Percentiles rank a stretch among this genome's conserved stretches.
These are phyloP conservation scores for Monosporascus sp. DNA, from an alignment of 2,329 filamentous ascomycete species.

Conservation along the genomic window DNA sequence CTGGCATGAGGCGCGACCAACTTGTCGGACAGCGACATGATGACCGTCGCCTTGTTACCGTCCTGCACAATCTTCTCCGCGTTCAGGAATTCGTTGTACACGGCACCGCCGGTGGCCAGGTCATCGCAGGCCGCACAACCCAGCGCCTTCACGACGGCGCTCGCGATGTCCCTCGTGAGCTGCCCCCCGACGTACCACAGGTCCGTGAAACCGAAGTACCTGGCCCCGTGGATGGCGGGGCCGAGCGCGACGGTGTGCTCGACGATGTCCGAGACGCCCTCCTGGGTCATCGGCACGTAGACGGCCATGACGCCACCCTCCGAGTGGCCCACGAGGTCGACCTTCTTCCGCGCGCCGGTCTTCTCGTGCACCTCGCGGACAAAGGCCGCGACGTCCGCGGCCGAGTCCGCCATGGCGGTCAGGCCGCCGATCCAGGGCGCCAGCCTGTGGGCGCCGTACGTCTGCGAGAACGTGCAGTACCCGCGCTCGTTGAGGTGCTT, in stretches of 20 bases:
- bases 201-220: slow-evolving; percentile 23
- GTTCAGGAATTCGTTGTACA: slow-evolving; percentile 13
- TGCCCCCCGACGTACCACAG: slow-evolving; percentile 22
- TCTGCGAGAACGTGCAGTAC: slow-evolving; percentile 37
- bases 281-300: slow-evolving; percentile 23
- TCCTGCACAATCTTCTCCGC: slow-evolving; percentile 16
- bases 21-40: slow-evolving; percentile 18
- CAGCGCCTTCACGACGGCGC: slow-evolving; percentile 10
- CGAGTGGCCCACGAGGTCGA: slow-evolving; percentile 38
- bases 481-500: slow-evolving; percentile 24
- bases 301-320: slow-evolving; percentile 37
- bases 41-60: slow-evolving; percentile 21
- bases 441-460: slow-evolving; percentile 33
- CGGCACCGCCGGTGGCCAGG: slow-evolving; percentile 17
- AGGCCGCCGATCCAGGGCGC: slow-evolving; percentile 35
- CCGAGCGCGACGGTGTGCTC: slow-evolving; percentile 20
- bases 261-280: slow-evolving; percentile 18
- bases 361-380: slow-evolving; percentile 29
- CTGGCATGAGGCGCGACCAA: slow-evolving; percentile 19
- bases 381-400: slow-evolving; percentile 33
- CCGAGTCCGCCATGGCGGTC: slow-evolving; percentile 31
- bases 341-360: slow-evolving; percentile 28
- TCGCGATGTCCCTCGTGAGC: slow-evolving; percentile 14
- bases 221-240: slow-evolving; percentile 22
- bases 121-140: slow-evolving; percentile 23